Base-by-base conservation (phyloP, 1,139 yeast genomes). In the Zhuliangozyma blackwelliae region DNA sequence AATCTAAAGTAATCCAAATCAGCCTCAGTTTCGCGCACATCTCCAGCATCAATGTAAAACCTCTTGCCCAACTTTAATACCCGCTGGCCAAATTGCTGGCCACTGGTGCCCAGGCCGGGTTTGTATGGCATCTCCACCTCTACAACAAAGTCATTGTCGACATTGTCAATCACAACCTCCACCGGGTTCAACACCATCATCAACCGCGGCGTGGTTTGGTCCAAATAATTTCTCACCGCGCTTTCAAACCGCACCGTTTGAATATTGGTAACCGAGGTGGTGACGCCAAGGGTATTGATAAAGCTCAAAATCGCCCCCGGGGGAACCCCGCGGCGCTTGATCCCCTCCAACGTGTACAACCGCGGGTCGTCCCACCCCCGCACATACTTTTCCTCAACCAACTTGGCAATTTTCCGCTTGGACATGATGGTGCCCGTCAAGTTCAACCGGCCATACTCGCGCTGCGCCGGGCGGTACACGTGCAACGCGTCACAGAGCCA, bases 291-390 rank as follows among this genome's bases (percentile, higher is more conserved):
- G 33, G 96, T 94, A 57, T 90, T 88, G 54, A 94, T 86, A 60
- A 94, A 94, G 29, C 89, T 77, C 52, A 94, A 73, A 57, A 94
- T 87, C 21, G 97, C 97, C 27, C 97, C 97, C n/a, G 99, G 98
- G 47, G 99, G 98, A 7, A 94, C 82, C 67, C 99, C 99, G 60
- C 99, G 86, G 63, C 99, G 86, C 57, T 88, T 84, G 43, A 94
- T 81, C 32, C 95, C 96, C 53, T 89, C 98, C 49, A 94, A 75
- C 7, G 99, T 94, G 62, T 81, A 92, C 55, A 94, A 73, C 56
- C 99, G 79, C 50, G 99, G 99, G 64, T 94, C 99, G 63, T 94
- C 95, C 98, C 99, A 94, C 31, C 88, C 97, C 60, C 96, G 79
- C 26, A 94, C 99, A 51, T 75, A 68, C 5, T 75, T 69, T 23